phyloP scores from a whole-genome alignment of 805 yeast species.

The Barnettozyma pratensis region DNA sequence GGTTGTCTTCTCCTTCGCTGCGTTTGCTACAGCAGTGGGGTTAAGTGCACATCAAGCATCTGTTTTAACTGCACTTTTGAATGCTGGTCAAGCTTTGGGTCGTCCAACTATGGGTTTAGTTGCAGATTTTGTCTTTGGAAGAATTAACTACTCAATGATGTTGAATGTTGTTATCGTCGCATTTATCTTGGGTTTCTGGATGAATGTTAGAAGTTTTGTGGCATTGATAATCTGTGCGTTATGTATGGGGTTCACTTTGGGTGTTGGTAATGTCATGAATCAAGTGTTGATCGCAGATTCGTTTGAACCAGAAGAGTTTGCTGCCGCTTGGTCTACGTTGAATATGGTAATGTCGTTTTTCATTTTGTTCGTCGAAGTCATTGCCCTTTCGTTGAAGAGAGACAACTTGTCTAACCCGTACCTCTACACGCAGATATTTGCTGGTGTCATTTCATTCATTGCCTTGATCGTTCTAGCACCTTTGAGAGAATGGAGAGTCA shows the following conservation, averaged over 20 bases:
- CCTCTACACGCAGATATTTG: conserved; percentile 52
- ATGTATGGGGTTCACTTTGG: conserved; percentile 39
- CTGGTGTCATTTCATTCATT: conserved; percentile 43
- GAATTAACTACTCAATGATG: conserved; percentile 38
- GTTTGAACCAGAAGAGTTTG: conserved; percentile 31
- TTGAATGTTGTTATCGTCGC: conserved; percentile 32
- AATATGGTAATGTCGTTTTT: conserved; percentile 29
- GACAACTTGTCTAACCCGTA: conserved; percentile 36
- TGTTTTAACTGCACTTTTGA: conserved; percentile 39
- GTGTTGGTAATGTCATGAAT: conserved; percentile 40
- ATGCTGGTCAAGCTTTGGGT: conserved; percentile 44
- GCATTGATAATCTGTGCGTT: conserved; percentile 37
- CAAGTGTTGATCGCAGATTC: conserved; percentile 38
- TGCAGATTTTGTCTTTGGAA: conserved; percentile 40
- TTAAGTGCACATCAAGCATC: conserved; percentile 39
- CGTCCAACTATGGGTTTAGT: conserved; percentile 43
- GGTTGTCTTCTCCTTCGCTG: conserved; percentile 40
- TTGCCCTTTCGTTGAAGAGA: conserved; percentile 44
- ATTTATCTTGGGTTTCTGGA: conserved; percentile 43
- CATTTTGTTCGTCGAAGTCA: conserved; percentile 47
- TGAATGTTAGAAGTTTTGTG: conserved; percentile 34
- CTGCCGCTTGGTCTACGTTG: conserved; percentile 36
- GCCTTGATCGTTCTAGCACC: conserved; percentile 38
- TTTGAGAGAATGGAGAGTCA: conserved; percentile 46
- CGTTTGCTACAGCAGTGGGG: conserved; percentile 46